Conservation (phyloP, 352 stramenopile species). For the Globisporangium abappressorium region DNA sequence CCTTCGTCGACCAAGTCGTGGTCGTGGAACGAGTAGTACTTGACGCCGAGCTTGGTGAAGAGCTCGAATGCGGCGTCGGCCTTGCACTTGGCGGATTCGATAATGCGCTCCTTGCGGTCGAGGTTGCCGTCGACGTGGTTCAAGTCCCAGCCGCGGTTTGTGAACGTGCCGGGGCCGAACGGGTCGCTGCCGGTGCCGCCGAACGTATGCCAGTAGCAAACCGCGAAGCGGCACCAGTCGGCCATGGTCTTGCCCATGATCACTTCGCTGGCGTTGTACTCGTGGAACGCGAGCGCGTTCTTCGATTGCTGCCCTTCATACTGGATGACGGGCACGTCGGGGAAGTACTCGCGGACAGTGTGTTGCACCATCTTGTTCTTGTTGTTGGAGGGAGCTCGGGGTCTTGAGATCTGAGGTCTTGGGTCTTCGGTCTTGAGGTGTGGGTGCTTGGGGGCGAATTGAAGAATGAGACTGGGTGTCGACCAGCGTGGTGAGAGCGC, state of each 20-base stretch:
- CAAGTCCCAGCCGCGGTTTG: conserved; percentile 42
- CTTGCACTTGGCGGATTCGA: conserved; percentile 72
- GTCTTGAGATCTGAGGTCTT: no score
- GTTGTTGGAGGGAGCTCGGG: not conserved
- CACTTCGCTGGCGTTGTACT: conserved; percentile 77
- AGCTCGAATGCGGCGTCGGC: conserved; percentile 86
- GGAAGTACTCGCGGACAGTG: conserved; percentile 47
- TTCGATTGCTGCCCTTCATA: conserved; percentile 50
- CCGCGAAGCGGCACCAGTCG: conserved; percentile 57
- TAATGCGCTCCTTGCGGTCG: conserved; percentile 41
- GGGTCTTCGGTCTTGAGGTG: not conserved
- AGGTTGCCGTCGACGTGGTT: conserved; percentile 20
- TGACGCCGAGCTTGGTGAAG: conserved; percentile 80
- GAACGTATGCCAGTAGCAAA: conserved; percentile 68
- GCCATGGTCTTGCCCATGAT: conserved; percentile 79
- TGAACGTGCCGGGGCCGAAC: conserved; percentile 36
- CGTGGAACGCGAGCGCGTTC: conserved; percentile 60
- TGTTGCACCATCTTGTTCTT: conserved; percentile 17
- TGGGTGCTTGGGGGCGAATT: conserved; percentile 2
- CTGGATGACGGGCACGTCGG: conserved; percentile 48
- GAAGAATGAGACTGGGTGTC: not conserved
- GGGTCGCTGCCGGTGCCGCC: conserved; percentile 29
- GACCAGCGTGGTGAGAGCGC: not conserved
- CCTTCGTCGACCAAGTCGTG: conserved; percentile 73
- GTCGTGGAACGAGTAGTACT: conserved; percentile 88